phyloP scores from a whole-genome alignment of 2,329 filamentous ascomycete species.

The Ilyonectria robusta region DNA sequence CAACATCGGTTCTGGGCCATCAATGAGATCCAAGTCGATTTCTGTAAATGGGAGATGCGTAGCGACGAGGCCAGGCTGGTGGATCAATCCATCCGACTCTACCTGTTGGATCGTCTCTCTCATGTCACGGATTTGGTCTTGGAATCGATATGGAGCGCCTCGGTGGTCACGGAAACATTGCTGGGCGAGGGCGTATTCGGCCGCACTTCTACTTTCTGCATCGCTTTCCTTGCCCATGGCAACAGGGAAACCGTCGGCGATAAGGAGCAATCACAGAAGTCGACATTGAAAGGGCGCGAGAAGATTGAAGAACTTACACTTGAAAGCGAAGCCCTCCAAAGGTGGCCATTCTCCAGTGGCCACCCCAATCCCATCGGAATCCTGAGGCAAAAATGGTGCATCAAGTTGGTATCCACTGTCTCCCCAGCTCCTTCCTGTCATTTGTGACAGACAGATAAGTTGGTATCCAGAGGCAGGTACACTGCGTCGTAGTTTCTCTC shows the following conservation, averaged over 20 bases:
- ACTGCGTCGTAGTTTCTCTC: not conserved
- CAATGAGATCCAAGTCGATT: slow-evolving; percentile 25
- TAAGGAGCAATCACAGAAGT: not conserved
- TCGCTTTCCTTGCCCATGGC: not conserved
- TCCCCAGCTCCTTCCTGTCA: not conserved
- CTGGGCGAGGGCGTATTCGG: slow-evolving; percentile 46
- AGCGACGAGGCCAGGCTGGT: slow-evolving; percentile 38
- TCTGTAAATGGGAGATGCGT: slow-evolving; percentile 34
- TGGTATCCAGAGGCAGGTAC: not conserved
- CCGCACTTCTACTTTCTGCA: slow-evolving; percentile 31
- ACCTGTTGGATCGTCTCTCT: slow-evolving; percentile 25
- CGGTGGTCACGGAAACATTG: slow-evolving; percentile 48
- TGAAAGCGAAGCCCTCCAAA: too few relatives aligned
- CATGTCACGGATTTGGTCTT: slow-evolving; percentile 40
- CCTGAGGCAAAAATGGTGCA: not conserved
- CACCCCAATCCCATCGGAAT: not conserved
- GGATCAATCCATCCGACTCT: slow-evolving; percentile 37
- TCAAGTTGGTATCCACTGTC: not conserved
- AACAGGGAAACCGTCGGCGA: not conserved
- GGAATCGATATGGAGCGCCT: slow-evolving; percentile 47
- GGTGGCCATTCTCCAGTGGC: too few relatives aligned
- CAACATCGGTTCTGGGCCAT: not conserved
- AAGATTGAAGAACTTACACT: not conserved
- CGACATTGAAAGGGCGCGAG: not conserved
- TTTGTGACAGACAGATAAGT: not conserved